Conservation (phyloP, 1,284 basidiomycete genomes). For the Ceratobasidium sp. region DNA sequence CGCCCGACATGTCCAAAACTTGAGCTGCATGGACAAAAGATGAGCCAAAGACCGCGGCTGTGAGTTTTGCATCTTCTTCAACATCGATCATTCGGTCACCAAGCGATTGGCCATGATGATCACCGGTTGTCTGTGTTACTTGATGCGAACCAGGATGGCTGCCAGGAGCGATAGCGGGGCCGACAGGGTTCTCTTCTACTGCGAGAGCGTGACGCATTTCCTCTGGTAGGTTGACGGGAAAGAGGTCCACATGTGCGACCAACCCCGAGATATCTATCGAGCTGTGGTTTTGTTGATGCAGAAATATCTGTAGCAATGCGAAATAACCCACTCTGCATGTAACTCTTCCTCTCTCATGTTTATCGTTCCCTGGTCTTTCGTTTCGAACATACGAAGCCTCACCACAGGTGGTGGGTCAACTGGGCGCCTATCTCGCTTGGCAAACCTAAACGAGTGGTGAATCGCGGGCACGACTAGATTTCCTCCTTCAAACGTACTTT, state of each 20-base stretch:
- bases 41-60: constrained; percentile 67
- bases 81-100: constrained; percentile 5
- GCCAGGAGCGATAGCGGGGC: background rate
- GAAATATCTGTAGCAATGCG: constrained; percentile 11
- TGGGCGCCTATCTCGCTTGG: constrained; percentile 65
- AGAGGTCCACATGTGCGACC: constrained; percentile 73
- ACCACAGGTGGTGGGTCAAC: constrained; percentile 74
- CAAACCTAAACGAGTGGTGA: constrained; percentile 53
- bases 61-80: constrained; percentile 65
- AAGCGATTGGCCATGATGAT: background rate
- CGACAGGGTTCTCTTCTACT: background rate
- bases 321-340: constrained; percentile 56
- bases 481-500: constrained; percentile 41
- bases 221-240: constrained; percentile 59
- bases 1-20: constrained; percentile 62
- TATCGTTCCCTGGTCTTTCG: constrained; percentile 59
- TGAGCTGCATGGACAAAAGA: constrained; percentile 71
- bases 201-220: background rate
- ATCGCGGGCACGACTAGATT: background rate
- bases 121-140: background rate
- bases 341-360: constrained; percentile 55
- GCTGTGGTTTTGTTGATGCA: constrained; percentile 41
- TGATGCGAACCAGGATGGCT: background rate
- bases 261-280: constrained; percentile 55
- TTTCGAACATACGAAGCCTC: constrained; percentile 62